Base-by-base conservation (phyloP, 228 moss, liverwort and hornwort species). In the Sphagnum magellanicum region DNA sequence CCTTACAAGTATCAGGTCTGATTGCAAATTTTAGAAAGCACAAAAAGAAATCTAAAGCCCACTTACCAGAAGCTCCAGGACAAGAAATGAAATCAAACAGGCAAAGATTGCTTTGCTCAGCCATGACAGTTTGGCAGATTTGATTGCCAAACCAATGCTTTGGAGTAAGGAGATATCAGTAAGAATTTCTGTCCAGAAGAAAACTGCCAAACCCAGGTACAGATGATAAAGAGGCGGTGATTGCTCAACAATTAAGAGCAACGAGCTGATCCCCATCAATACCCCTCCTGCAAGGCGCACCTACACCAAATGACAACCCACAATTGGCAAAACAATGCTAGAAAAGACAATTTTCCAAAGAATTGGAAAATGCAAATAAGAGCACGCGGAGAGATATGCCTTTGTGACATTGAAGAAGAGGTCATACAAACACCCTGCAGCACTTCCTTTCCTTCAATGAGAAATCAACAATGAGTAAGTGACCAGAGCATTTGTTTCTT, bases 51-150 rank as follows among this genome's bases (percentile, higher is more conserved):
- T 48, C 9, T 0, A 16, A 16, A 16, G 53, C 32, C 46, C 4
- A 71, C 87, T 90, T 81, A 97, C 97, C 91, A 98, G 72, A 83
- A 98, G 82, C 73, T 98, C 97, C 50, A 93, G 74, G 16, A 90
- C 73, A 72, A 98, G 75, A 60, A 93, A 74, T 63, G 90, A 85
- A 5, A 79, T 68, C 63, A 72, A 59, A 67, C 64, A 74, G 60
- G 87, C 73, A 50, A 74, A 46, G 51, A 86, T 76, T 62, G 83
- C 75, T 81, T 84, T 79, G 6, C 77, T 71, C 74, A 87, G 69
- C 79, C 87, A 88, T 14, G 87, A 81, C 12, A 87, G 50, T 71
- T 87, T 88, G 52, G 78, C 75, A 49, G 84, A 82, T 52, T 73
- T 63, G 63, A 93, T 74, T 48, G 62, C 78, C 67, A 72, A 76